A percentile compares a stretch with the other conserved stretches of the same genome.
Conservation (phyloP, 1,139 yeast species). For the Sugiyamaella pinicola region DNA sequence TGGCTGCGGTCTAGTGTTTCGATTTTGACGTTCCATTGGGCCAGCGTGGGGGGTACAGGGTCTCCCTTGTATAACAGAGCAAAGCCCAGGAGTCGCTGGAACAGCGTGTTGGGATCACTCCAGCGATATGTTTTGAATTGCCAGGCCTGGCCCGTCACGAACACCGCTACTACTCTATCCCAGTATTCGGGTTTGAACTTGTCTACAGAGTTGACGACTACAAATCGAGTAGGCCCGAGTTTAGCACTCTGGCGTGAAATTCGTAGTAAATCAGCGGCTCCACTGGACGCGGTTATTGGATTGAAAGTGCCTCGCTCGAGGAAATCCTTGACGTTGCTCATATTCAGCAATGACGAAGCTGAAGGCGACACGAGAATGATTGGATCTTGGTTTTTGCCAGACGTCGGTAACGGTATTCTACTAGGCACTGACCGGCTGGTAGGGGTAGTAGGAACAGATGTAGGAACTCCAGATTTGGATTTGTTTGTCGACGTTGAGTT, state of each 20-base stretch:
- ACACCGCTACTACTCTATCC: slow-evolving; percentile 89
- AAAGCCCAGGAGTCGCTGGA: slow-evolving; percentile 83
- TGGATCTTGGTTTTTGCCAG: slow-evolving; percentile 62
- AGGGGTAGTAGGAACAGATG: background rate
- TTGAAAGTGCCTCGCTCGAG: slow-evolving; percentile 74
- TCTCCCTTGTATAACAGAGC: slow-evolving; percentile 79
- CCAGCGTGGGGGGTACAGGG: slow-evolving; percentile 69
- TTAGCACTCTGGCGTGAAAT: slow-evolving; percentile 59
- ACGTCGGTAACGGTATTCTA: slow-evolving; percentile 15
- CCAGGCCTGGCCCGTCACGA: slow-evolving; percentile 98
- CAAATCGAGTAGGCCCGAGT: slow-evolving; percentile 61
- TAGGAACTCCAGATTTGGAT: background rate
- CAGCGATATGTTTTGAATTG: slow-evolving; percentile 88
- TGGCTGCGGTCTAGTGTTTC: slow-evolving; percentile 77
- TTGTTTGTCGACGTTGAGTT: background rate
- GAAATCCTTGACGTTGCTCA: slow-evolving; percentile 79
- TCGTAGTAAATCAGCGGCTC: slow-evolving; percentile 50
- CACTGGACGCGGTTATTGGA: slow-evolving; percentile 53
- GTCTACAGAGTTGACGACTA: slow-evolving; percentile 86
- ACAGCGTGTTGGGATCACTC: slow-evolving; percentile 75
- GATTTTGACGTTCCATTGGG: slow-evolving; percentile 85
- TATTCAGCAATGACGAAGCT: slow-evolving; percentile 82
- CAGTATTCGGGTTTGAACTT: slow-evolving; percentile 95
- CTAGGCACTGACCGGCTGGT: slow-evolving; percentile 9
- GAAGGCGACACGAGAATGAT: slow-evolving; percentile 92